Base-by-base conservation (phyloP, 441 rosid genomes). In the Adansonia gregorii region DNA sequence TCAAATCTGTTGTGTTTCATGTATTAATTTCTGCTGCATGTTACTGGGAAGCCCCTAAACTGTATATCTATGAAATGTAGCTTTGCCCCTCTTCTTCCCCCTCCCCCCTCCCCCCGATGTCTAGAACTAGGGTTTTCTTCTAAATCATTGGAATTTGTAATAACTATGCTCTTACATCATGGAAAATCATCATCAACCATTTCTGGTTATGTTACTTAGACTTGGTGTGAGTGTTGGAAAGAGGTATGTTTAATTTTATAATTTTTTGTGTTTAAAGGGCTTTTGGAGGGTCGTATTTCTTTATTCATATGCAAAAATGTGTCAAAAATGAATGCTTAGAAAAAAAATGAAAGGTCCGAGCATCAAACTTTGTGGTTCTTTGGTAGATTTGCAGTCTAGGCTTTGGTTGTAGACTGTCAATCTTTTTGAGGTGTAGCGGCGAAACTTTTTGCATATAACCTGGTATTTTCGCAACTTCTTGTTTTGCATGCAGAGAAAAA, bases 401-500 rank as follows among this genome's bases (percentile, higher is more conserved):
- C 12, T 6, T 9, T 51, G n/a, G 59, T 43, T n/a, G 58, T 49
- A 8, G 20, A 45, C 0, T 43, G 56, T 56, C 14, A 20, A 41
- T 15, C 54, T 66, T 55, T 46, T 45, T 12, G 39, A 55, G 72
- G 20, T 45, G 0, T 3, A 61, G 20, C 6, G n/a, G n/a, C 11
- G 8, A 27, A 59, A 41, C 64, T 68, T 31, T 14, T 39, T 49
- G 65, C 8, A 20, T 35, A 67, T 65, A 0, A 22, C 56, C 49
- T 52, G 48, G 1, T 54, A 15, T 22, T 61, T 39, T 31, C 46
- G 9, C 48, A 49, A 19, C 35, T 55, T 69, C 14, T 20, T 60
- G 48, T 24, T 15, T 75, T 35, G 71, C 75, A 59, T 66, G 74
- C n/a, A 19, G 63, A 56, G 22, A 35, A 35, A 35, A 35, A 35